phyloP scores from a whole-genome alignment of 352 stramenopile species.

The Blastocystis sp. region DNA sequence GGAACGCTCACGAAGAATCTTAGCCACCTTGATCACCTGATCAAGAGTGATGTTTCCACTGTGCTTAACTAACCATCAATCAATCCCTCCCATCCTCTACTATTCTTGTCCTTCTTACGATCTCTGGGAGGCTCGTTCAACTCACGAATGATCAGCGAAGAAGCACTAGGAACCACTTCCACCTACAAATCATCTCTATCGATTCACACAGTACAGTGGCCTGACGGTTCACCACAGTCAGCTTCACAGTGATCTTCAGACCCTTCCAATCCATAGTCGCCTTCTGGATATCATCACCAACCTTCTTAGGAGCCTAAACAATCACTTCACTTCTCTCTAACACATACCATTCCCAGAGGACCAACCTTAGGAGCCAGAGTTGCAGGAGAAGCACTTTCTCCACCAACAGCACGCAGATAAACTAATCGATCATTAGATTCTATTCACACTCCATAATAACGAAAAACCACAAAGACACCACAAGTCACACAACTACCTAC shows the following conservation, averaged over 20 bases:
- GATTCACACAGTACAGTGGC: constrained; percentile 70
- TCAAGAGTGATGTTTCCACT: constrained; percentile 98
- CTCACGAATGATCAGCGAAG: constrained; percentile 98
- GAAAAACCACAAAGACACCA: not conserved
- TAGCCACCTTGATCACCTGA: constrained; percentile 95
- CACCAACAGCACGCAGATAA: constrained; percentile 91
- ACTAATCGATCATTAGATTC: constrained; percentile 87
- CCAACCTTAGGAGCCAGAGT: constrained; percentile 98
- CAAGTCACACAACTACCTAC: constrained; percentile 2
- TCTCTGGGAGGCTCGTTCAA: constrained; percentile 97
- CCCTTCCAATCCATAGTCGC: constrained; percentile 99
- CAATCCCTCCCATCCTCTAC: not conserved
- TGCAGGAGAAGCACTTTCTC: constrained; percentile 95
- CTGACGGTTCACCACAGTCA: constrained; percentile 98
- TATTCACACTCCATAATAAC: not conserved
- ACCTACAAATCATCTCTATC: constrained; percentile 42
- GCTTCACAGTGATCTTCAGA: constrained; percentile 98
- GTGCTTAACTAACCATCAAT: constrained; percentile 86
- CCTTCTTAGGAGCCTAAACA: constrained; percentile 93
- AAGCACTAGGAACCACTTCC: constrained; percentile 93
- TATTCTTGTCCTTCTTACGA: constrained; percentile 88
- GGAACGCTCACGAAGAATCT: constrained; percentile 92
- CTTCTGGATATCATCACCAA: constrained; percentile 99
- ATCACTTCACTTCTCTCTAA: not conserved
- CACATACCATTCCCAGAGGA: constrained; percentile 89